Conservation (phyloP, 2,329 filamentous ascomycete genomes). For the Microsporum canis region DNA sequence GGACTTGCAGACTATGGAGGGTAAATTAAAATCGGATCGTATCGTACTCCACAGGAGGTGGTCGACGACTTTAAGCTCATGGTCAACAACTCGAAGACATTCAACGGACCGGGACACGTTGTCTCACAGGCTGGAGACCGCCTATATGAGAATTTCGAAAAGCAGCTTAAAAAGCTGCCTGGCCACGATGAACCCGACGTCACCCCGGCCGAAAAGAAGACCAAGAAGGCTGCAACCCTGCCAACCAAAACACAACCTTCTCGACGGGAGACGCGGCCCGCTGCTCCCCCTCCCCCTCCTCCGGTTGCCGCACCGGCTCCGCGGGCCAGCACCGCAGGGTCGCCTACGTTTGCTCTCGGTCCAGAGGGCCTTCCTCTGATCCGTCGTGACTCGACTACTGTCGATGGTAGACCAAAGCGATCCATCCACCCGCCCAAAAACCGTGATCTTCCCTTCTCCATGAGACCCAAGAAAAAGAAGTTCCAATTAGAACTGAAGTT, state of each 20-base stretch:
- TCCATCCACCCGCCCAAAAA: conserved; percentile 85
- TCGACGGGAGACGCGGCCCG: conserved; percentile 36
- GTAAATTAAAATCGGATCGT: conserved; percentile 60
- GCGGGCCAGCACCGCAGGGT: conserved; percentile 32
- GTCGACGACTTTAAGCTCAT: conserved; percentile 65
- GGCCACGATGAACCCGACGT: conserved; percentile 47
- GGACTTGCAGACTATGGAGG: conserved; percentile 74
- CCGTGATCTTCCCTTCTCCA: conserved; percentile 81
- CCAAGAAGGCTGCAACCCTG: conserved; percentile 30
- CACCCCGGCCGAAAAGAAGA: conserved; percentile 51
- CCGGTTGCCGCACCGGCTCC: conserved; percentile 18
- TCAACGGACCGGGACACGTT: conserved; percentile 69
- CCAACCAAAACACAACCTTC: conserved; percentile 34
- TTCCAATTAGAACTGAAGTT: conserved; percentile 81
- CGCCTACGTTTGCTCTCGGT: conserved; percentile 58
- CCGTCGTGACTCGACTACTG: conserved; percentile 69
- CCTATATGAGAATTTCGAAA: conserved; percentile 48
- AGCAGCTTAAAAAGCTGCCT: conserved; percentile 50
- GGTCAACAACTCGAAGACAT: conserved; percentile 63
- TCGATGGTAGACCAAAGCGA: conserved; percentile 75
- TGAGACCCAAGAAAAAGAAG: conserved; percentile 83
- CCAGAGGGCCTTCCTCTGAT: conserved; percentile 70
- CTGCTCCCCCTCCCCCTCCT: conserved; percentile 9
- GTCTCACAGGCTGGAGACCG: conserved; percentile 58
- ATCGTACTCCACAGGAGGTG: conserved; percentile 60